Percentiles rank a stretch among this genome's conserved stretches.
phyloP scores from a whole-genome alignment of 352 stramenopile genomes.

The Phytophthora fragariae region DNA sequence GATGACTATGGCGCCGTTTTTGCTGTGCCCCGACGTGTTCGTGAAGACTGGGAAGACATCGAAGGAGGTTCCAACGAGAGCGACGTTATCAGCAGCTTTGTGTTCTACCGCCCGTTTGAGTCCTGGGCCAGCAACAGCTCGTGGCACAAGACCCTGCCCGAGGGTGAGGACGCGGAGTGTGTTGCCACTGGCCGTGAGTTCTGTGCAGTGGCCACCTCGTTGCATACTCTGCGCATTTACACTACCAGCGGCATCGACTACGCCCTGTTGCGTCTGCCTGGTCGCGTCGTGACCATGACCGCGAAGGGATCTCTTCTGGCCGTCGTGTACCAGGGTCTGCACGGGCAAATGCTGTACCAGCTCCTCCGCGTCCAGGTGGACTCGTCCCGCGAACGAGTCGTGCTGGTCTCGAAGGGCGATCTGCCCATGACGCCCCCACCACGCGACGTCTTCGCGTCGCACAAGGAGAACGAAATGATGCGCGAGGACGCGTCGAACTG shows the following conservation, averaged over 20 bases:
- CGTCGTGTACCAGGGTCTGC: conserved; percentile 70
- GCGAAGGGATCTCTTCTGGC: conserved; percentile 62
- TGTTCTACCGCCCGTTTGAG: conserved; percentile 88
- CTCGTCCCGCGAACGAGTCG: conserved; percentile 52
- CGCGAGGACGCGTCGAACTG: conserved; percentile 55
- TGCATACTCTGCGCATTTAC: conserved; percentile 79
- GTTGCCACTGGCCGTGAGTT: conserved; percentile 70
- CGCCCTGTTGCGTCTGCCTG: conserved; percentile 63
- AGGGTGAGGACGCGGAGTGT: conserved; percentile 78
- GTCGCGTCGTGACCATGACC: conserved; percentile 79
- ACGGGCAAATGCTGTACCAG: conserved; percentile 61
- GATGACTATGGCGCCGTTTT: conserved; percentile 83
- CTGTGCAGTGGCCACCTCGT: conserved; percentile 77
- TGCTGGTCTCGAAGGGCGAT: conserved; percentile 49
- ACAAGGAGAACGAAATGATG: conserved; percentile 67
- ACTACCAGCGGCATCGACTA: conserved; percentile 74
- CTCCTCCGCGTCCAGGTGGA: conserved; percentile 58
- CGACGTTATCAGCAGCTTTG: conserved; percentile 71
- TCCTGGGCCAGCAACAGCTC: conserved; percentile 85
- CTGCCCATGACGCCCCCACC: conserved; percentile 69
- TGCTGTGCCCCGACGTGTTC: conserved; percentile 61
- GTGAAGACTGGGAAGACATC: conserved; percentile 75
- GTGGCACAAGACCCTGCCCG: conserved; percentile 76
- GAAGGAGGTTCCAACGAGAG: conserved; percentile 38
- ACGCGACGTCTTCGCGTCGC: conserved; percentile 71